Base-by-base conservation (phyloP, 306 rosid genomes). In the Trichosanthes cucumerina region DNA sequence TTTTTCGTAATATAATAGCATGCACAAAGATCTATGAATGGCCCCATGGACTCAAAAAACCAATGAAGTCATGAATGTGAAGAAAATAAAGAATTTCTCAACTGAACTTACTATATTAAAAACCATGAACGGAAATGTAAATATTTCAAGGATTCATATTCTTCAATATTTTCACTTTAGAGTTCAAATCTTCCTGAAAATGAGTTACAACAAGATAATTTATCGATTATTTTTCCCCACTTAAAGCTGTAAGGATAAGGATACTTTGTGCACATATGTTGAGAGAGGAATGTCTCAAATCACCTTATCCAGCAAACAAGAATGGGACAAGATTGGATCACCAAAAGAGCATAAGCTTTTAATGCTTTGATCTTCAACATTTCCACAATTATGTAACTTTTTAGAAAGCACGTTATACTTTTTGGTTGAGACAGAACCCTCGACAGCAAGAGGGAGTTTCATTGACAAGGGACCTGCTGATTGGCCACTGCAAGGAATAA, bases 381-480 rank as follows among this genome's bases (percentile, higher is more conserved):
- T 80, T 41, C 63, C 71, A 84, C 59, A 65, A 71, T 59, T 77
- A 82, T 77, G 82, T 28, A 76, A 80, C 26, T 79, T 78, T 57
- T 80, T 83, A 81, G 78, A 59, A 56, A 79, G 84, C 80, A 69
- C 41, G 57, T 76, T 79, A 41, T 68, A 66, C 8, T 85, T 86
- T 79, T 83, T 86, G 33, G 43, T 70, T 39, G 80, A 80, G 60
- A 72, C 78, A 59, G 83, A 83, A 14, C 69, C 76, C 76, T 36
- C 75, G 44, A 58, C 81, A 81, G 73, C 58, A 59, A 23, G 76
- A 3, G 93, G 91, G 81, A 76, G 87, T 77, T 91, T 86, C 85
- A 89, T 69, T 81, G 77, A 19, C 80, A 89, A 76, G 16, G 89
- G 93, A 33, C 96, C 96, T 16, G 88, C 86, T 84, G 90, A 92